Conservation (phyloP, 768 basidiomycete species). For the Suillus lakei region DNA sequence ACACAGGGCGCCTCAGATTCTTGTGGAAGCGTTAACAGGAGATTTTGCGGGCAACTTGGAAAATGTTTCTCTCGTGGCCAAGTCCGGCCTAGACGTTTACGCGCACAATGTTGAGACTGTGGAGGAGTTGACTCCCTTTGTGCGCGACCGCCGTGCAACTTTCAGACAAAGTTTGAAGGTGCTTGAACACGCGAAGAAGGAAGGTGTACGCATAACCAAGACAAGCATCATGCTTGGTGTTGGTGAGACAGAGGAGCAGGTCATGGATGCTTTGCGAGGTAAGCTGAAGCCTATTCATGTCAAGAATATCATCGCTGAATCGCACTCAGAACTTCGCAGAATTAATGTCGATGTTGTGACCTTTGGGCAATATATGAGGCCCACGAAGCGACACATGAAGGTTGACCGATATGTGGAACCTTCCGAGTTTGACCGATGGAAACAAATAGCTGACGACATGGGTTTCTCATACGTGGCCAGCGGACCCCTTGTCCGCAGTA, state of each 20-base stretch:
- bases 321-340: slow-evolving; percentile 75
- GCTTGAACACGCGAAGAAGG: slow-evolving; percentile 80
- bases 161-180: slow-evolving; percentile 86
- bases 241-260: slow-evolving; percentile 85
- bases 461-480: slow-evolving; percentile 98
- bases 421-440: slow-evolving; percentile 92
- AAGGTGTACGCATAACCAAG: slow-evolving; percentile 90
- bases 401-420: slow-evolving; percentile 96
- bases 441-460: slow-evolving; percentile 85
- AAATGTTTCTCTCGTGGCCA: slow-evolving; percentile 81
- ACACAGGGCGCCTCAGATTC: slow-evolving; percentile 86
- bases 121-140: slow-evolving; percentile 92
- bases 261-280: slow-evolving; percentile 86
- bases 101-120: slow-evolving; percentile 98
- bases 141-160: slow-evolving; percentile 92
- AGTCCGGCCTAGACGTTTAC: slow-evolving; percentile 95
- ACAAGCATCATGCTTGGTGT: slow-evolving; percentile 99
- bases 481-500: slow-evolving; percentile 94
- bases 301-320: not conserved
- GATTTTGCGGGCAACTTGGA: slow-evolving; percentile 86
- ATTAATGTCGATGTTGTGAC: slow-evolving; percentile 95
- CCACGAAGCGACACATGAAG: slow-evolving; percentile 99
- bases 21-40: slow-evolving; percentile 95
- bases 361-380: slow-evolving; percentile 99
- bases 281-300: slow-evolving; percentile 22